A percentile compares a stretch with the other conserved stretches of the same genome.
These are phyloP conservation scores for Podila minutissima DNA, from an alignment of 192 early-diverging fungal genomes.

Conservation along the genomic window DNA sequence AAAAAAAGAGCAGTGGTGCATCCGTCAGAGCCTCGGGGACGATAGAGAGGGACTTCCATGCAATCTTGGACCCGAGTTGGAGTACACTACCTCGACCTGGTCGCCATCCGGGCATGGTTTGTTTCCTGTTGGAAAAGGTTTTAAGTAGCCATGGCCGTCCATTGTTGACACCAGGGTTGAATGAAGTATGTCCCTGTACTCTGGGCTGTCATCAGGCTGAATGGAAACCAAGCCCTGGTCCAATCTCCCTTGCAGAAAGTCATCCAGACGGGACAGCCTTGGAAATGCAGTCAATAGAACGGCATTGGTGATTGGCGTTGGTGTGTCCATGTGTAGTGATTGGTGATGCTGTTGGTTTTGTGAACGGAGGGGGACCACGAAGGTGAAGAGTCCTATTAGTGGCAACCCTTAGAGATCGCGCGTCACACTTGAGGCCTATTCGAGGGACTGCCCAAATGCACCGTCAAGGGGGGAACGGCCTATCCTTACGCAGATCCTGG, in stretches of 20 bases:
- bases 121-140: constrained; percentile 11
- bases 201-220: not conserved
- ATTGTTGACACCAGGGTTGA: constrained; percentile 21
- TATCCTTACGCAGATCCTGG: too few species aligned
- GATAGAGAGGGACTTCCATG: too few species aligned
- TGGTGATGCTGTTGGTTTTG: too few species aligned
- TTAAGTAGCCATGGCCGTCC: not conserved
- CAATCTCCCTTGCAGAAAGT: constrained; percentile 13
- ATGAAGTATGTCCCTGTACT: constrained; percentile 19
- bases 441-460: too few species aligned
- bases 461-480: too few species aligned
- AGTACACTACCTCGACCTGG: constrained; percentile 9
- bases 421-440: too few species aligned
- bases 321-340: too few species aligned
- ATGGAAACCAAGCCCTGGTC: not conserved
- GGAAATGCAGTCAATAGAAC: constrained; percentile 32
- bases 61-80: too few species aligned
- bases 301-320: constrained; percentile 21
- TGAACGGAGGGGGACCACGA: too few species aligned
- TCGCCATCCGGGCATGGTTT: not conserved
- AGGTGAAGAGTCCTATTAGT: too few species aligned
- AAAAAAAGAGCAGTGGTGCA: not conserved
- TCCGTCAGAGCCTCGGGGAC: too few species aligned
- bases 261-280: constrained; percentile 7
- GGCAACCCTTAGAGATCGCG: too few species aligned